Evolutionary conservation across 495 filamentous ascomycete species (phyloP).

Genomic region (Bacidia rubella): DNA sequence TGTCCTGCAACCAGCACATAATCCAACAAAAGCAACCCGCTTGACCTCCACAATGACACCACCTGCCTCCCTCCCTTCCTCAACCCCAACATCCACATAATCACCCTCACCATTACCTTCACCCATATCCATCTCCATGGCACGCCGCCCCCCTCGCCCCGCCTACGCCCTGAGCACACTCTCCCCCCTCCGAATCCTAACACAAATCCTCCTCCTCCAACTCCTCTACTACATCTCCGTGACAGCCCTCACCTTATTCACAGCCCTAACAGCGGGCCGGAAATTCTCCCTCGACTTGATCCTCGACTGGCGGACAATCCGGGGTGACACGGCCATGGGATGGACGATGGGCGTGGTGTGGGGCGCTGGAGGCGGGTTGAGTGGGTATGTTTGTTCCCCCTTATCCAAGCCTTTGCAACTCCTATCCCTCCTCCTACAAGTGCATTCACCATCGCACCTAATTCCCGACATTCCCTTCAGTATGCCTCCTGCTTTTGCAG

Average conservation of each 20-base stretch:
- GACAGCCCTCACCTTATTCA: constrained; percentile 72
- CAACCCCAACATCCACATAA: not conserved
- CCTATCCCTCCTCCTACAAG: constrained; percentile 1
- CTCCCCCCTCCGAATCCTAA: constrained; percentile 69
- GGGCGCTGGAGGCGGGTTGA: constrained; percentile 61
- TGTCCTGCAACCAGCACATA: too few relatives aligned
- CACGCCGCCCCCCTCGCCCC: constrained; percentile 63
- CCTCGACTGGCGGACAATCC: constrained; percentile 65
- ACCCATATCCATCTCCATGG: constrained; percentile 32
- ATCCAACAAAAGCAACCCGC: too few relatives aligned
- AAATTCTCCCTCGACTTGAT: constrained; percentile 57
- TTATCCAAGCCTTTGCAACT: too few relatives aligned
- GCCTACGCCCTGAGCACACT: constrained; percentile 70
- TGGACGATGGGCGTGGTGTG: constrained; percentile 86
- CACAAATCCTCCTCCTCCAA: constrained; percentile 81
- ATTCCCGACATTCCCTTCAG: not conserved
- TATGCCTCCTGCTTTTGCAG: not conserved
- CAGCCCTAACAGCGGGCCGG: constrained; percentile 65
- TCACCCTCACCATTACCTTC: not conserved
- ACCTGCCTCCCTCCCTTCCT: not conserved
- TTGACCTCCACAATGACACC: not conserved
- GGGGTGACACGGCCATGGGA: constrained; percentile 82
- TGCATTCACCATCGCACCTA: not conserved
- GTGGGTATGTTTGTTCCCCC: constrained; percentile 47
- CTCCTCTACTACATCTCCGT: constrained; percentile 65